These are phyloP conservation scores for Russula earlei DNA, from an alignment of 768 basidiomycete genomes.

Conservation along the genomic window DNA sequence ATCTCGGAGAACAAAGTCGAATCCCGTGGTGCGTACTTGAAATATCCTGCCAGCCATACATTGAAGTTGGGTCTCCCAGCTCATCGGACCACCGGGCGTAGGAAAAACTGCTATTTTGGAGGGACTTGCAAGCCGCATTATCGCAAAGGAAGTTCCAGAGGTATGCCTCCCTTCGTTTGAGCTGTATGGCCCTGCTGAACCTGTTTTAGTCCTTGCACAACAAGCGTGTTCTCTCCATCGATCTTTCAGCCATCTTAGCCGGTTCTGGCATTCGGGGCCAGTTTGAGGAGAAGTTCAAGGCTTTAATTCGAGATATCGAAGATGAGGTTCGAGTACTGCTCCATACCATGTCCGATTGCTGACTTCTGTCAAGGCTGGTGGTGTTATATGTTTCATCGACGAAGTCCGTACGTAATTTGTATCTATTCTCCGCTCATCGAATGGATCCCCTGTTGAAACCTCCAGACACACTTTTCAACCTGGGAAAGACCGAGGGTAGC, in stretches of 20 bases:
- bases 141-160: conserved; percentile 86
- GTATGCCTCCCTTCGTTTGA: conserved; percentile 30
- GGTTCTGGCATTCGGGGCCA: conserved; percentile 88
- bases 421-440: not conserved
- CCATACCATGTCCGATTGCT: conserved; percentile 18
- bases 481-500: conserved; percentile 87
- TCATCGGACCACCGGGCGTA: conserved; percentile 81
- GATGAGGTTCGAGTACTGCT: conserved; percentile 44
- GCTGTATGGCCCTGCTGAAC: not conserved
- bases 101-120: conserved; percentile 92
- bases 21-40: conserved; percentile 59
- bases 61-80: conserved; percentile 28
- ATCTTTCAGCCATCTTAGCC: conserved; percentile 75
- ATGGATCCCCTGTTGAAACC: not conserved
- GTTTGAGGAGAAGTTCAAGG: conserved; percentile 92
- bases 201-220: conserved; percentile 60
- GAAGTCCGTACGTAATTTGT: conserved; percentile 66
- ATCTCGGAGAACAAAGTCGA: conserved; percentile 83
- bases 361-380: conserved; percentile 39
- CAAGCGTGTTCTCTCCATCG: conserved; percentile 83
- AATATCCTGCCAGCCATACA: not conserved
- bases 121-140: conserved; percentile 79
- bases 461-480: conserved; percentile 69
- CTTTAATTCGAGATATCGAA: conserved; percentile 81
- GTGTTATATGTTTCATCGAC: conserved; percentile 89